Conservation (phyloP, 2,329 filamentous ascomycete genomes). For the Setomelanomma holmii region DNA sequence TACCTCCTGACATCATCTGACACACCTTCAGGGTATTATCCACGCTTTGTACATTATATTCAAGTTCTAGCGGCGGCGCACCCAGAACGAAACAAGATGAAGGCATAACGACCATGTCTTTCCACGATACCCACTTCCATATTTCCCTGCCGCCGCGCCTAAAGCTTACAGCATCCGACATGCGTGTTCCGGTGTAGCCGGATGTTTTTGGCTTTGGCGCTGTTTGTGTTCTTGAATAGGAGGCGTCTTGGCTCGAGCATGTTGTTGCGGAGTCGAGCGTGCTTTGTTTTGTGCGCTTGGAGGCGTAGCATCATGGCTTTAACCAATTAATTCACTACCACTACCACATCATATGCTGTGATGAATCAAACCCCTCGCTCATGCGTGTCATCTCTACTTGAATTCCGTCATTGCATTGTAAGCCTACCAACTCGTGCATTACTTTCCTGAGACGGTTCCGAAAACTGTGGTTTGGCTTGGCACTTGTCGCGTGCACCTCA, state of each 20-base stretch:
- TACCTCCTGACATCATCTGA: slow-evolving; percentile 15
- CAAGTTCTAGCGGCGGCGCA: slow-evolving; percentile 70
- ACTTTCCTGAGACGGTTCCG: neutral
- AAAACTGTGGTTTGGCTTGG: neutral
- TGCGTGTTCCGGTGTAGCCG: too few species aligned
- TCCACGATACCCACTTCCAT: slow-evolving; percentile 44
- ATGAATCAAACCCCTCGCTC: too few species aligned
- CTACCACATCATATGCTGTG: too few species aligned
- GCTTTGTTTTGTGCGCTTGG: slow-evolving; percentile 6
- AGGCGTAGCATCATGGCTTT: slow-evolving; percentile 17
- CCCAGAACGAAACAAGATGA: slow-evolving; percentile 8
- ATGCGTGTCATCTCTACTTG: too few species aligned
- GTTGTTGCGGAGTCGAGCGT: slow-evolving; percentile 1
- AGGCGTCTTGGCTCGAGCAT: slow-evolving; percentile 15
- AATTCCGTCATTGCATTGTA: too few species aligned
- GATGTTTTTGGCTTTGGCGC: slow-evolving; percentile 9
- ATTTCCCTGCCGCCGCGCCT: slow-evolving; percentile 11
- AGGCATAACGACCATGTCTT: slow-evolving; percentile 19
- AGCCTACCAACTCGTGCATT: too few species aligned
- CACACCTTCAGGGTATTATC: slow-evolving; percentile 68
- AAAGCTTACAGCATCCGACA: slow-evolving; percentile 3
- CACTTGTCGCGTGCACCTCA: slow-evolving; percentile 15
- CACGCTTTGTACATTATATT: slow-evolving; percentile 94
- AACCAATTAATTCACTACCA: slow-evolving; percentile 18
- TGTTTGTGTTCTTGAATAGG: slow-evolving; percentile 11